Conservation (phyloP, 345 rosid species). For the Boechera stricta region DNA sequence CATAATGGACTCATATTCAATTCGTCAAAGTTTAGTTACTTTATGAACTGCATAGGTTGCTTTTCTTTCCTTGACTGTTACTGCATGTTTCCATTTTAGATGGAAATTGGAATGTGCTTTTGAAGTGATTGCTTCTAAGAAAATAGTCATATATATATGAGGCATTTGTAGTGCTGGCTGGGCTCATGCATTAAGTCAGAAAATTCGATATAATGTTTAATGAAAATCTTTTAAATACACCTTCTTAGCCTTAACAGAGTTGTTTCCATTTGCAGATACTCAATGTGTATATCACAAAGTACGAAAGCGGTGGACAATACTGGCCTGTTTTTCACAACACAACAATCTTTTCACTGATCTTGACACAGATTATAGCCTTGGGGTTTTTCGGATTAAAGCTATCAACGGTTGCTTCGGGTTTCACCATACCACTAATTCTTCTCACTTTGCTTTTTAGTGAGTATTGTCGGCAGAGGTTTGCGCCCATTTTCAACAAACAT, state of each 20-base stretch:
- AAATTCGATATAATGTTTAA: not conserved
- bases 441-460: constrained; percentile 78
- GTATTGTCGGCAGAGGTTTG: constrained; percentile 82
- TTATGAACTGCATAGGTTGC: no score
- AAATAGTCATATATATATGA: not conserved
- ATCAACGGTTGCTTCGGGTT: constrained; percentile 72
- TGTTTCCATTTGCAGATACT: constrained; percentile 64
- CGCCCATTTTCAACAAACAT: constrained; percentile 60
- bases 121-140: not conserved
- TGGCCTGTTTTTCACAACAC: constrained; percentile 93
- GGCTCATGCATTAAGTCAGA: not conserved
- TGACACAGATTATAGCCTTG: constrained; percentile 83
- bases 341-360: constrained; percentile 74
- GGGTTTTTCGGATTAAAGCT: constrained; percentile 79
- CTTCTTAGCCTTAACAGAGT: not conserved
- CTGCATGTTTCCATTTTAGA: not conserved
- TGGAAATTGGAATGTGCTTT: not conserved
- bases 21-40: no score
- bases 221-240: not conserved
- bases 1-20: not conserved
- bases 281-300: constrained; percentile 71
- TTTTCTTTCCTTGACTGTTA: no score
- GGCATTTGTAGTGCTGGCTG: not conserved
- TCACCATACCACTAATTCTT: constrained; percentile 73
- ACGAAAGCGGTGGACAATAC: constrained; percentile 80